These are phyloP conservation scores for Alternaria conjuncta DNA, from an alignment of 2,329 filamentous ascomycete species.

Conservation along the genomic window DNA sequence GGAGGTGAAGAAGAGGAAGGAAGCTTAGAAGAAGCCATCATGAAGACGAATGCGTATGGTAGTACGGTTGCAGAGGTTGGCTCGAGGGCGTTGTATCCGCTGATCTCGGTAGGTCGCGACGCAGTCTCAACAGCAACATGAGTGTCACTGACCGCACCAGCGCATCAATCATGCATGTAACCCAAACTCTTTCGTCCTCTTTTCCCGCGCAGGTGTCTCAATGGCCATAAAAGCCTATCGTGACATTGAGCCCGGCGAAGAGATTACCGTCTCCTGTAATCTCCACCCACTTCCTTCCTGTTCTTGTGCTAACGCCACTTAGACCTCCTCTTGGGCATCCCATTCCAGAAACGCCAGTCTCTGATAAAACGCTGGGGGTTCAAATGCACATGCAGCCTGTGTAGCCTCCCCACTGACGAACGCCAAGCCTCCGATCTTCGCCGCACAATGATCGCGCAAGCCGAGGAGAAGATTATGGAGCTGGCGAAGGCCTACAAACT, in stretches of 20 bases:
- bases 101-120: constrained; percentile 18
- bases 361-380: constrained; percentile 31
- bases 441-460: constrained; percentile 16
- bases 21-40: constrained; percentile 21
- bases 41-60: constrained; percentile 34
- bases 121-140: background rate
- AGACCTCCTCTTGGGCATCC: constrained; percentile 27
- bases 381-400: constrained; percentile 31
- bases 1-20: background rate
- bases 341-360: constrained; percentile 9
- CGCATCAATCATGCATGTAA: constrained; percentile 34
- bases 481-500: constrained; percentile 4
- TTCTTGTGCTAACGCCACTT: background rate
- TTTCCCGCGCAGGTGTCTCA: constrained; percentile 27
- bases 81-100: constrained; percentile 24
- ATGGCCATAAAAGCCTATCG: constrained; percentile 32
- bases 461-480: constrained; percentile 11
- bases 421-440: constrained; percentile 21
- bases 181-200: constrained; percentile 32
- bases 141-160: background rate
- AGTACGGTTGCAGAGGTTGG: constrained; percentile 19
- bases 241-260: constrained; percentile 29
- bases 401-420: constrained; percentile 1
- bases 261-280: constrained; percentile 31
- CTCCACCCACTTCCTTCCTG: background rate